phyloP scores from a whole-genome alignment of 2,329 filamentous ascomycete genomes.

The Remersonia thermophila region DNA sequence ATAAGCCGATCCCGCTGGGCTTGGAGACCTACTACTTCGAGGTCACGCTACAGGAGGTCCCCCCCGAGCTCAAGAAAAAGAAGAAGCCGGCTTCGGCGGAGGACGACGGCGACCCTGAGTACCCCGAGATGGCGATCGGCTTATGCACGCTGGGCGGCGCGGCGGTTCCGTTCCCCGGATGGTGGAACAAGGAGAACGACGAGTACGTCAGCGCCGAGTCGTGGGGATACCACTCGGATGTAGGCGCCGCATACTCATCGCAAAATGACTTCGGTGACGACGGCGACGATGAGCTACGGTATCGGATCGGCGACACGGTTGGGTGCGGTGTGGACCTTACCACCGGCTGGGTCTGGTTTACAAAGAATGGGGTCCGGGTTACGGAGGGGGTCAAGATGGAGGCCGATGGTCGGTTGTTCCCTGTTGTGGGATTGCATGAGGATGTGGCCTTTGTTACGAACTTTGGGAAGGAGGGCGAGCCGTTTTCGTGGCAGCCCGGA shows the following conservation, averaged over 20 bases:
- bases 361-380: constrained; percentile 10
- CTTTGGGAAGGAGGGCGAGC: constrained; percentile 7
- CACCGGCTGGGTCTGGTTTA: constrained; percentile 9
- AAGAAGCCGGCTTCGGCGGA: too few species aligned
- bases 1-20: constrained; percentile 12
- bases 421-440: constrained; percentile 10
- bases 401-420: constrained; percentile 10
- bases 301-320: constrained; percentile 10
- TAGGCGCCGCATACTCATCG: constrained; percentile 9
- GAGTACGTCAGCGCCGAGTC: constrained; percentile 1
- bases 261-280: neutral
- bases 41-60: constrained; percentile 9
- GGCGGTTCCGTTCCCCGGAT: constrained; percentile 12
- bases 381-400: constrained; percentile 3
- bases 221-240: constrained; percentile 12
- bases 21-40: constrained; percentile 16
- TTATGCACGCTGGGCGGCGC: constrained; percentile 13
- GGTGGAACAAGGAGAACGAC: neutral
- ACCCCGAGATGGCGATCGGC: constrained; percentile 10
- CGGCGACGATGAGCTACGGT: constrained; percentile 1
- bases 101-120: too few species aligned
- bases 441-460: constrained; percentile 10
- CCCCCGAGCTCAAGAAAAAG: too few species aligned
- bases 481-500: constrained; percentile 7
- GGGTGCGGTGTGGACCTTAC: constrained; percentile 12